A percentile compares a stretch with the other conserved stretches of the same genome.
These are phyloP conservation scores for Glutinoglossum americanum DNA, from an alignment of 495 filamentous ascomycete species.

Conservation along the genomic window DNA sequence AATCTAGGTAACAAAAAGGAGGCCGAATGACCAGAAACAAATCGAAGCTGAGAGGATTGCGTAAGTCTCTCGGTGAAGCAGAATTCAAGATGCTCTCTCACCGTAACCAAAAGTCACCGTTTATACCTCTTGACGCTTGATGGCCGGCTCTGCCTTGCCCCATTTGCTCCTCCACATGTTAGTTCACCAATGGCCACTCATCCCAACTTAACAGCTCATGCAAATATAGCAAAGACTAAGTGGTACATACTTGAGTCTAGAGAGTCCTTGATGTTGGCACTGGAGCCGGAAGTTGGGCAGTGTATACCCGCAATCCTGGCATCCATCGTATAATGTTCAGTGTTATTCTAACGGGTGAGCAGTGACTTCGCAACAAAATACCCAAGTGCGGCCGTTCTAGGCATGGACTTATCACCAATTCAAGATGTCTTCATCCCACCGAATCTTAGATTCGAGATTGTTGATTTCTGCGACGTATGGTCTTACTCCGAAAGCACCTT, in stretches of 20 bases:
- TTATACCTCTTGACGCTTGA: background rate
- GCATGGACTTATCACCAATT: slow-evolving; percentile 1
- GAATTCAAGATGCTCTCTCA: slow-evolving; percentile 23
- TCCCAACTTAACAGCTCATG: background rate
- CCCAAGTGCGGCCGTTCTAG: background rate
- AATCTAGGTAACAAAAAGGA: slow-evolving; percentile 7
- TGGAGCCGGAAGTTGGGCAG: slow-evolving; percentile 23
- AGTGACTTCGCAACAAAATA: background rate
- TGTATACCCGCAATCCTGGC: slow-evolving; percentile 2
- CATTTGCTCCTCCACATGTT: background rate
- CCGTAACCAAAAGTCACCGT: background rate
- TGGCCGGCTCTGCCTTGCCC: background rate
- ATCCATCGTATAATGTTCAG: background rate
- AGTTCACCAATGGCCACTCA: background rate
- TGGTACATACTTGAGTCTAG: slow-evolving; percentile 11
- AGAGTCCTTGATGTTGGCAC: slow-evolving; percentile 48
- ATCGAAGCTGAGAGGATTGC: slow-evolving; percentile 29
- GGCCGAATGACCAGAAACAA: slow-evolving; percentile 17
- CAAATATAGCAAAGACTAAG: background rate
- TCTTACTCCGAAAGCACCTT: slow-evolving; percentile 13
- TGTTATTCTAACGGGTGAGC: background rate
- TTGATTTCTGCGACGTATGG: slow-evolving; percentile 14
- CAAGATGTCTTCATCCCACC: background rate
- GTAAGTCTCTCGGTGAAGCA: slow-evolving; percentile 27
- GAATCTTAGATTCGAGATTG: slow-evolving; percentile 14